These are phyloP conservation scores for Boletus subparvulus DNA, from an alignment of 768 basidiomycete species.

Conservation along the genomic window DNA sequence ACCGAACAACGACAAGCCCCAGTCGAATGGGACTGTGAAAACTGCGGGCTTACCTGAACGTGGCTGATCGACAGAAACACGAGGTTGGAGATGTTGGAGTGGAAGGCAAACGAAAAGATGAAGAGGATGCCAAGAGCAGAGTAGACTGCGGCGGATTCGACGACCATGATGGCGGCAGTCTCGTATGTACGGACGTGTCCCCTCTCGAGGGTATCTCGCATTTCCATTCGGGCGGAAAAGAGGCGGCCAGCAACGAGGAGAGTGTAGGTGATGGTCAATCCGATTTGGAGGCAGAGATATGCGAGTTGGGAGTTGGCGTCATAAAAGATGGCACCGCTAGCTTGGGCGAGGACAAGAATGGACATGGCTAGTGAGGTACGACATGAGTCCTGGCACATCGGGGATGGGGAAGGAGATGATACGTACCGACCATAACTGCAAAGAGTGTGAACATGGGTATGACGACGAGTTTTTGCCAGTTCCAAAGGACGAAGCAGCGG, in stretches of 20 bases:
- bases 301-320: constrained; percentile 21
- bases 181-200: constrained; percentile 25
- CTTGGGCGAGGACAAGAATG: constrained; percentile 12
- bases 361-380: constrained; percentile 12
- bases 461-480: constrained; percentile 11
- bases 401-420: background rate
- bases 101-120: constrained; percentile 28
- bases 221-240: constrained; percentile 15
- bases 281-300: constrained; percentile 32
- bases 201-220: constrained; percentile 14
- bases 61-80: constrained; percentile 36
- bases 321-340: constrained; percentile 15
- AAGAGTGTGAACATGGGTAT: constrained; percentile 15
- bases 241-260: constrained; percentile 33
- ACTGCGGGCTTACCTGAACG: constrained; percentile 26
- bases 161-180: constrained; percentile 30
- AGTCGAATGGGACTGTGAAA: background rate
- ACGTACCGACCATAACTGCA: constrained; percentile 16
- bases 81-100: constrained; percentile 30
- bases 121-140: constrained; percentile 29
- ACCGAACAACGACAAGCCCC: background rate
- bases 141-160: constrained; percentile 38
- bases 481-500: constrained; percentile 20
- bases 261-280: constrained; percentile 32
- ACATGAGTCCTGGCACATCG: background rate